Conservation (phyloP, 495 filamentous ascomycete genomes). For the Penicillium samsonianum region DNA sequence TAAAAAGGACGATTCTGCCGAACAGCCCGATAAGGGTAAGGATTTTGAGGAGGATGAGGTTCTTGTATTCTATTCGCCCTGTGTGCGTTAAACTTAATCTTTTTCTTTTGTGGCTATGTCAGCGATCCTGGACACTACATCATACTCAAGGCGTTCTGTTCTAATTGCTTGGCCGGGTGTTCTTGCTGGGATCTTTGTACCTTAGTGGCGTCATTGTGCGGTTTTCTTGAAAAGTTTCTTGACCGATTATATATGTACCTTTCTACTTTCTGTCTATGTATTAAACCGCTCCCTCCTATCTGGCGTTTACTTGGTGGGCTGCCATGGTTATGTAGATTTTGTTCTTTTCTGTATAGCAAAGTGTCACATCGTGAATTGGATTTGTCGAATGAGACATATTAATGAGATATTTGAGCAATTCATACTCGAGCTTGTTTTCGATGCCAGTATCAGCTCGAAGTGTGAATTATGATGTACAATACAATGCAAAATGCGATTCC, state of each 20-base stretch:
- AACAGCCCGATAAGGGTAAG: background rate
- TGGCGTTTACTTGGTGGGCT: background rate
- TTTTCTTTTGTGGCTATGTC: constrained; percentile 9
- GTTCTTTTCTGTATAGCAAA: background rate
- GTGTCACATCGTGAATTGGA: background rate
- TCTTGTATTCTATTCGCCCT: background rate
- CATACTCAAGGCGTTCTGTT: constrained; percentile 25
- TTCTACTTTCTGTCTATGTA: background rate
- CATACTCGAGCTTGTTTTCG: too few relatives aligned
- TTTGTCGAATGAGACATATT: background rate
- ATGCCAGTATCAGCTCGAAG: background rate
- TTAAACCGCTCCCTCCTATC: background rate
- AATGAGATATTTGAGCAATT: background rate
- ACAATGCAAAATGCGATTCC: background rate
- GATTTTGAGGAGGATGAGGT: background rate
- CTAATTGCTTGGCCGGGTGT: background rate
- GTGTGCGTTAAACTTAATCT: background rate
- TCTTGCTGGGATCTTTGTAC: background rate
- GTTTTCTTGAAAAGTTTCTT: background rate
- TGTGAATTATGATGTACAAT: background rate
- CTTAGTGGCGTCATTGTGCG: background rate
- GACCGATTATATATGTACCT: background rate
- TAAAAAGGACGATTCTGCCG: background rate
- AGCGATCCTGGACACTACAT: constrained; percentile 14
- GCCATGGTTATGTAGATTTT: background rate